Base-by-base conservation (phyloP, 176 grass and related monocot genomes). In the Carex cristatella region DNA sequence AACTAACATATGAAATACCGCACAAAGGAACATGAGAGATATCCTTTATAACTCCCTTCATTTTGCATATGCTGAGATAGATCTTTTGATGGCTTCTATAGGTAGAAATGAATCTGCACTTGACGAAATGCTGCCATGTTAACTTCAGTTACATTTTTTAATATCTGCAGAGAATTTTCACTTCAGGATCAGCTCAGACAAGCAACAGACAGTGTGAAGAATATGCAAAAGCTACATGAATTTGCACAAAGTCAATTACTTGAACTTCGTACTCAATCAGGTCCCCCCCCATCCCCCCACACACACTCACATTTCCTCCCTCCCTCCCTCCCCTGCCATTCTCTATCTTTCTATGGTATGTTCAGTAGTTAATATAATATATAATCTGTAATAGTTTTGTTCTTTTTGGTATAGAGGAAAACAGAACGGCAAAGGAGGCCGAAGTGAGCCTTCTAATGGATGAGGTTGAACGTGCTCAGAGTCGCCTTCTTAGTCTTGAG, bases 221-320 rank as follows among this genome's bases (percentile, higher is more conserved):
- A 95, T 86, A 99, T 99, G 96, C 93, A 99, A 84, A 99, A 99
- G 86, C 84, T 99, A 81, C 96, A 95, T 79, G 96, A 95, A 82
- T 94, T 92, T 12, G 96, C 93, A 15, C 96, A 99, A 91, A 92
- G 90, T 73, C 93, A 99, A 79, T 90, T 99, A 70, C 91, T 99
- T 91, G 96, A 99, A 91, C 93, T 99, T 85, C 93, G 93, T 15
- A 95, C 91, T 85, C 96, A 99, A 83, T 99, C 96, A 94, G 96
- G 96, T 99, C 23, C 23, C 0, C 23, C 23, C 23, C 23, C 23
- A n/a, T n/a, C 23, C 23, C 23, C 23, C 23, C 23, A 23, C 23
- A 23, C 23, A 23, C 23, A 23, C 23, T 23, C 23, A 23, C 23
- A 23, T 23, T 23, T 51, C 37, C 51, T 57, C 74, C 37, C 38